Conservation (phyloP, 1,284 basidiomycete species). For the Coniferiporia sulphurascens region DNA sequence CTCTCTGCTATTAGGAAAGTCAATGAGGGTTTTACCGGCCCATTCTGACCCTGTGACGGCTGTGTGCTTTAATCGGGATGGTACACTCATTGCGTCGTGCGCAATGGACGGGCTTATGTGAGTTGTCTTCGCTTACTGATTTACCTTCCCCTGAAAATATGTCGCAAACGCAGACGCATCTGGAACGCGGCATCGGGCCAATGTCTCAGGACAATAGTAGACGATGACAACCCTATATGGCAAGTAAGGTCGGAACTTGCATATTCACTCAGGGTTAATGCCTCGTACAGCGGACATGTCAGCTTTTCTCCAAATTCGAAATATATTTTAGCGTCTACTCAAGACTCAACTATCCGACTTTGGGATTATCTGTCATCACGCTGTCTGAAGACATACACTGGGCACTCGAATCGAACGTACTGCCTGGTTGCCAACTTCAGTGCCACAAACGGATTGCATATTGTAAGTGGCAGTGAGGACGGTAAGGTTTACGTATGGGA, state of each 20-base stretch:
- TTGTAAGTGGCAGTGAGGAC: conserved; percentile 91
- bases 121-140: conserved; percentile 28
- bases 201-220: conserved; percentile 94
- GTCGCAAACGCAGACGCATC: conserved; percentile 60
- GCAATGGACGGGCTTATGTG: conserved; percentile 97
- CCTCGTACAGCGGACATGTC: conserved; percentile 62
- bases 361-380: conserved; percentile 94
- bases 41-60: conserved; percentile 96
- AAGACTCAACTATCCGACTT: conserved; percentile 89
- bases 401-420: conserved; percentile 79
- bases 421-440: conserved; percentile 64
- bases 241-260: conserved; percentile 31
- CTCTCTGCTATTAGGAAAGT: conserved; percentile 48
- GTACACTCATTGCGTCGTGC: conserved; percentile 88
- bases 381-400: conserved; percentile 89
- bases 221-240: conserved; percentile 94
- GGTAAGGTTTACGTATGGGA: conserved; percentile 88
- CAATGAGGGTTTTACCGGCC: conserved; percentile 81
- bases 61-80: conserved; percentile 91
- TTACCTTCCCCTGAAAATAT: neutral
- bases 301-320: conserved; percentile 89
- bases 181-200: conserved; percentile 98
- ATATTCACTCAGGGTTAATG: neutral
- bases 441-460: conserved; percentile 52
- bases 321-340: conserved; percentile 84